Conservation (phyloP, 345 rosid species). For the Clausena lansium region DNA sequence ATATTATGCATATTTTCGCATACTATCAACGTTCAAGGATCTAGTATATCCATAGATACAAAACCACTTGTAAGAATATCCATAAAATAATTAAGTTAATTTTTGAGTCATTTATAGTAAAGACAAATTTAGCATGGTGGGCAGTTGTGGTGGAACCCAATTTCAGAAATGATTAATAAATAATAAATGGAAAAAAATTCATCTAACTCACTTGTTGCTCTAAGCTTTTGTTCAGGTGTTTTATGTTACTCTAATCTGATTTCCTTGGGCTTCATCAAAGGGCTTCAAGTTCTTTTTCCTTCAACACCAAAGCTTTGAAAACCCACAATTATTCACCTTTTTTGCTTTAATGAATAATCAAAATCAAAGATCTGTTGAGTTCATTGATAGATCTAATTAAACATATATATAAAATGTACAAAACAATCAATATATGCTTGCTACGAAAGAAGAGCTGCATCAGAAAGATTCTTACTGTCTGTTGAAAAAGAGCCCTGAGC, state of each 20-base stretch:
- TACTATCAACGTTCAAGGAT: slow-evolving; percentile 23
- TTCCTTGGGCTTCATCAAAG: background rate
- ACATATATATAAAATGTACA: too few species aligned
- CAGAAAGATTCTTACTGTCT: background rate
- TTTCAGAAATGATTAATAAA: background rate
- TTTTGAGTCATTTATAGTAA: slow-evolving; percentile 18
- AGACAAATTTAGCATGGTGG: slow-evolving; percentile 26
- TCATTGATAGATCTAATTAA: slow-evolving; percentile 18
- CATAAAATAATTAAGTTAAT: slow-evolving; percentile 14
- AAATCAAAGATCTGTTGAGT: slow-evolving; percentile 19
- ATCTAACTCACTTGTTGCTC: slow-evolving; percentile 11
- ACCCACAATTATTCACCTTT: background rate
- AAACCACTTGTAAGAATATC: slow-evolving; percentile 21
- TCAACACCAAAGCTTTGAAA: slow-evolving; percentile 6
- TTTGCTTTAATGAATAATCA: background rate
- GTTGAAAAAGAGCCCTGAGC: background rate
- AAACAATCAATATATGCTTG: background rate
- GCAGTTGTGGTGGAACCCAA: background rate
- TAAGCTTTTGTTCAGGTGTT: background rate
- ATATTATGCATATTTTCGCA: slow-evolving; percentile 6
- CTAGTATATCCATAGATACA: slow-evolving; percentile 17
- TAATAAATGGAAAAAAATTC: background rate
- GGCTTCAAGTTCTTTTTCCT: background rate
- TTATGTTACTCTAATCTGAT: background rate
- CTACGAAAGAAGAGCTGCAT: background rate